Conservation (phyloP, 78 protist species). For the Dictyostelium purpureum region DNA sequence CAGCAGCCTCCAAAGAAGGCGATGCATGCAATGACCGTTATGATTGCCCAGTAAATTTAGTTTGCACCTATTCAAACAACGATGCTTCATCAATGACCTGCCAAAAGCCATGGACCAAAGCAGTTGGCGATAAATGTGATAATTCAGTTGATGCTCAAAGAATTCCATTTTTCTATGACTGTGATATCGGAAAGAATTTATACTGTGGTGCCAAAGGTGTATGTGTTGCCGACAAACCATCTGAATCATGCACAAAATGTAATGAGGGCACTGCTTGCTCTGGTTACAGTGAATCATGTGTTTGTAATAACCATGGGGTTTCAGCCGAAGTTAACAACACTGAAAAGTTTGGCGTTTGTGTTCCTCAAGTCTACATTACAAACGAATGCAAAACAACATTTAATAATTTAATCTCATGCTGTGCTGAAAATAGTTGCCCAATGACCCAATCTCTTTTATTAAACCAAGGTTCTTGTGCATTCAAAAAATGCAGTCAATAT, state of each 20-base stretch:
- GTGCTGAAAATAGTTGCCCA: neutral
- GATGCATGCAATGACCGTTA: neutral
- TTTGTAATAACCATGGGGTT: neutral
- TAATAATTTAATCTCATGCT: neutral
- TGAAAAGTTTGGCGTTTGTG: neutral
- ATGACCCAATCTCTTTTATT: slow-evolving; percentile 6
- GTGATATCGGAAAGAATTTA: slow-evolving; percentile 17
- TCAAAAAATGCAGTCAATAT: neutral
- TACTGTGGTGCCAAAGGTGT: neutral
- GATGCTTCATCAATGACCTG: neutral
- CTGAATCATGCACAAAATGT: neutral
- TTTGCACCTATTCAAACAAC: neutral
- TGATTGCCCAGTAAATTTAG: slow-evolving; percentile 3
- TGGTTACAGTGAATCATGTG: neutral
- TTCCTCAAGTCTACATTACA: neutral
- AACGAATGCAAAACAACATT: neutral
- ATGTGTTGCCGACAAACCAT: neutral
- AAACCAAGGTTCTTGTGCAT: neutral
- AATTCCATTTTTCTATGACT: slow-evolving; percentile 19
- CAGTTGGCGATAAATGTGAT: neutral
- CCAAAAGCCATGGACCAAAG: neutral
- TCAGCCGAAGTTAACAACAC: neutral
- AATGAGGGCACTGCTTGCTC: neutral
- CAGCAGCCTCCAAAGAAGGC: neutral
- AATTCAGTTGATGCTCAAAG: neutral